Percentiles rank a stretch among this genome's conserved stretches.
Evolutionary conservation across 306 rosid genomes (phyloP).

Genomic region (Quercus parvula): DNA sequence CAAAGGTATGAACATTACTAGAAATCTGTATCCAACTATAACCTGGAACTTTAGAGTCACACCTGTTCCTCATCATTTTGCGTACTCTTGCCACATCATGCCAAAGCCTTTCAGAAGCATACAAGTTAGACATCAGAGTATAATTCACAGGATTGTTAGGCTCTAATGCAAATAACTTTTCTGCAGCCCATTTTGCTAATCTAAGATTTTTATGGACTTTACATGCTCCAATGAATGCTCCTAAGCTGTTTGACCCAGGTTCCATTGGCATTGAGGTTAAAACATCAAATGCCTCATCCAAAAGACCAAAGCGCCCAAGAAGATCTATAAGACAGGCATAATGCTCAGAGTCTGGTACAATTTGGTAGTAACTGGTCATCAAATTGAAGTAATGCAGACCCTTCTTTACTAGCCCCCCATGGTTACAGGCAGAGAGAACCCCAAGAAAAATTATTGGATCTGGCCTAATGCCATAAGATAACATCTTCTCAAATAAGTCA

Average conservation of each 20-base stretch:
- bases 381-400: constrained; percentile 62
- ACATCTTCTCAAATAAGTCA: constrained; percentile 59
- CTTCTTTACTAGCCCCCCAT: constrained; percentile 46
- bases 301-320: constrained; percentile 66
- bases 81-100: constrained; percentile 51
- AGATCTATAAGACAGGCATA: constrained; percentile 65
- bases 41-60: constrained; percentile 50
- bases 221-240: constrained; percentile 79
- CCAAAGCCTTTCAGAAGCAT: constrained; percentile 67
- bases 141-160: constrained; percentile 56
- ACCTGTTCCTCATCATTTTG: constrained; percentile 33
- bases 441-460: constrained; percentile 64
- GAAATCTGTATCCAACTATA: constrained; percentile 68
- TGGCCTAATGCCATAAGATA: constrained; percentile 46
- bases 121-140: constrained; percentile 57
- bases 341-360: constrained; percentile 57
- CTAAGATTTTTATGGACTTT: constrained; percentile 48
- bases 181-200: constrained; percentile 61
- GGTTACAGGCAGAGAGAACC: constrained; percentile 70
- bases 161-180: constrained; percentile 49
- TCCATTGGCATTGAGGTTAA: constrained; percentile 49
- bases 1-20: constrained; percentile 46
- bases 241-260: constrained; percentile 43
- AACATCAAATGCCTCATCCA: constrained; percentile 56
- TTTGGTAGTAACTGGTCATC: constrained; percentile 47